Base-by-base conservation (phyloP, 768 basidiomycete genomes). In the Suillus fuscotomentosus region DNA sequence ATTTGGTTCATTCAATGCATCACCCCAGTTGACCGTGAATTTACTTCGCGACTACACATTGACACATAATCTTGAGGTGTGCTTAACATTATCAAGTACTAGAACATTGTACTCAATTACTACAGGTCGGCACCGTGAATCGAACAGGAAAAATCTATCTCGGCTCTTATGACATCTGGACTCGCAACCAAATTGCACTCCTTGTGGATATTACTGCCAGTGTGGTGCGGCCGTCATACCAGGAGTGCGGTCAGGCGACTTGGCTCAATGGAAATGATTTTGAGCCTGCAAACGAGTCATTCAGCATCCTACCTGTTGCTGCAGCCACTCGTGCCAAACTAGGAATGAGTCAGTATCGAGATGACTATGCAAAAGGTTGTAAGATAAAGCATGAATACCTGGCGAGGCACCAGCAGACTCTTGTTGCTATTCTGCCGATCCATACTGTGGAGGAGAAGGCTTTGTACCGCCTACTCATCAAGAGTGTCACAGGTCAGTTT, bases 41-140 rank as follows among this genome's bases (percentile, higher is more conserved):
- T 62, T 70, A 24, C 60, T 78, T 0, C 24, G 60, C 10, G 75
- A 71, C 31, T 70, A 71, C 17, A 61, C 67, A 39, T 20, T 75
- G 9, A 62, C 57, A 0, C 76, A 77, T 41, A 78, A 79, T 67
- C 61, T 76, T 4, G 11, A 31, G n/a, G 68, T 74, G 20, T 42
- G 41, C 27, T 27, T 27, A 27, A 27, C 27, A 27, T 27, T 27
- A 4, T 27, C 3, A 4, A 27, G 27, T 27, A 27, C 27, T 27
- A 27, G 3, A 27, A 15, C 41, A 27, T 42, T 15, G 15, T 42
- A 27, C 41, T 42, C 27, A 27, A 27, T 27, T 42, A 9, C 15
- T 42, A 42, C 13, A 34, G 61, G 71, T 71, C 41, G 71, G 75
- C 20, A 75, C 68, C 0, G 68, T 55, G 48, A 77, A 77, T 31